Percentiles rank a stretch among this genome's conserved stretches.
Conservation (phyloP, 768 basidiomycete species). For the Boletus patriciae region DNA sequence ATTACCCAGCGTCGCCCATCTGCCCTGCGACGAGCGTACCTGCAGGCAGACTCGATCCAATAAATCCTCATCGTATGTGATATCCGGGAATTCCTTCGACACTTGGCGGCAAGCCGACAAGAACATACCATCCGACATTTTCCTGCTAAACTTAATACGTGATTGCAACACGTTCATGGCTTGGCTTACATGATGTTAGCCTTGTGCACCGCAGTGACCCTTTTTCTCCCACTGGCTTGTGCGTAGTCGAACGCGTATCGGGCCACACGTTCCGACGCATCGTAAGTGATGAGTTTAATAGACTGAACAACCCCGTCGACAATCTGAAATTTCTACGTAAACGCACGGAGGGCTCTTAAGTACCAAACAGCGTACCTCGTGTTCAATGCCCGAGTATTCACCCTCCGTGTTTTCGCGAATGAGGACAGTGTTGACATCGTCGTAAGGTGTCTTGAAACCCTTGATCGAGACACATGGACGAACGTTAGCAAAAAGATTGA, state of each 20-base stretch:
- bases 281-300: conserved; percentile 99
- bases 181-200: conserved; percentile 92
- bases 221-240: conserved; percentile 78
- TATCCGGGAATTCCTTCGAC: conserved; percentile 90
- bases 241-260: conserved; percentile 99
- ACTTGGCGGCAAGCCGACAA: conserved; percentile 95
- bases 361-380: conserved; percentile 63
- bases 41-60: conserved; percentile 95
- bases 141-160: conserved; percentile 54
- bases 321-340: conserved; percentile 49
- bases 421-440: conserved; percentile 95
- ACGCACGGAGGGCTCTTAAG: not conserved
- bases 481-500: conserved; percentile 98
- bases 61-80: conserved; percentile 95
- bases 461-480: conserved; percentile 94
- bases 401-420: conserved; percentile 99
- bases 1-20: not conserved
- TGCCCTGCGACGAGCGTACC: conserved; percentile 41
- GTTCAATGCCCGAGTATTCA: conserved; percentile 99
- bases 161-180: not conserved
- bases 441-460: conserved; percentile 98
- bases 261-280: conserved; percentile 97
- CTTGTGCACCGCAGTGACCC: conserved; percentile 99
- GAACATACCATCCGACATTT: conserved; percentile 99
- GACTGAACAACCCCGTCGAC: conserved; percentile 98